These are phyloP conservation scores for Jatropha podagrica DNA, from an alignment of 441 rosid species.

Conservation along the genomic window DNA sequence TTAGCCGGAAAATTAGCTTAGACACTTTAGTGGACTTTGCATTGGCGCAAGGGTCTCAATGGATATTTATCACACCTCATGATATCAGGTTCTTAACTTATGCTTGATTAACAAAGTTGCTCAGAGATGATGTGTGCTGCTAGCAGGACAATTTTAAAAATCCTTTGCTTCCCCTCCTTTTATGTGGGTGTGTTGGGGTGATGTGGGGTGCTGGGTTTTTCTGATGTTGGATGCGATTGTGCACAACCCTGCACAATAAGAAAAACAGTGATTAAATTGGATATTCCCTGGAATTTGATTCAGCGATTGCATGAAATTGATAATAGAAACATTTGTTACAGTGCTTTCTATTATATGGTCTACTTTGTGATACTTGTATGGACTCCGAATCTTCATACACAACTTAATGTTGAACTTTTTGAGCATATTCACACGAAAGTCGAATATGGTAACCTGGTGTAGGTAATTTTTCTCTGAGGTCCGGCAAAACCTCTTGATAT, in stretches of 20 bases:
- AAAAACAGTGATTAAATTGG: neutral
- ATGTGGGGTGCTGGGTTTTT: neutral
- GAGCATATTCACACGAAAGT: neutral
- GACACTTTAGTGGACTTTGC: conserved; percentile 91
- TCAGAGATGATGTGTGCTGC: neutral
- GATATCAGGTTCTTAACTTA: conserved; percentile 66
- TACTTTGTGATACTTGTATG: neutral
- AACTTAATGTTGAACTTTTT: neutral
- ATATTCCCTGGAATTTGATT: neutral
- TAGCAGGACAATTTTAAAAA: neutral
- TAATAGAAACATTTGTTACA: neutral
- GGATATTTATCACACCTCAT: conserved; percentile 98
- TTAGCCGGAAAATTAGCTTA: conserved; percentile 91
- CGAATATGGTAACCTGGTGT: neutral
- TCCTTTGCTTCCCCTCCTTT: neutral
- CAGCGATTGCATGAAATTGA: neutral
- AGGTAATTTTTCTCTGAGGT: neutral
- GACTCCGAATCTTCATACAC: neutral
- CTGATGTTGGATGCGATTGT: neutral
- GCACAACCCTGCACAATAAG: neutral
- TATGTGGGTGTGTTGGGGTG: neutral
- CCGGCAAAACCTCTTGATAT: neutral
- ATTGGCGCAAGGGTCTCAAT: conserved; percentile 76
- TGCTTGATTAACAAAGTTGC: conserved; percentile 5
- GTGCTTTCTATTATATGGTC: neutral